Evolutionary conservation across 2,329 filamentous ascomycete species (phyloP).

Genomic region (Neopestalotiopsis clavispora): DNA sequence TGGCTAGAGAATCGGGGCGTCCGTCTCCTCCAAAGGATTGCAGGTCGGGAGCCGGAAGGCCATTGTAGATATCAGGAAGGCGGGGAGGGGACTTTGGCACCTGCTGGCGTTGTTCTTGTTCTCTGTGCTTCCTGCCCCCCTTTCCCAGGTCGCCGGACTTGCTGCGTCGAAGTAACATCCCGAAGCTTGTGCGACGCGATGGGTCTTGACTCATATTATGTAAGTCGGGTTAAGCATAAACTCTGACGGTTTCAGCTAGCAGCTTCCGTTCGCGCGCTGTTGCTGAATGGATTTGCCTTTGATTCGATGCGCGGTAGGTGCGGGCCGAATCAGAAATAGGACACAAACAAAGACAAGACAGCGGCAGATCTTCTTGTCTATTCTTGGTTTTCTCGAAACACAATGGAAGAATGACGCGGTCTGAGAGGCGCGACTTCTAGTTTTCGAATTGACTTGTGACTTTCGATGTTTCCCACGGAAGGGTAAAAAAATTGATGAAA

Average conservation of each 20-base stretch:
- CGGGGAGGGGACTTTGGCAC: conserved; percentile 65
- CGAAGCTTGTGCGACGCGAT: conserved; percentile 53
- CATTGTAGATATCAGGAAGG: conserved; percentile 53
- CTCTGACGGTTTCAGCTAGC: conserved; percentile 16
- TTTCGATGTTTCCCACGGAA: neutral
- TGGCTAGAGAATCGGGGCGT: conserved; percentile 38
- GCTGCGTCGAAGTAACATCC: conserved; percentile 57
- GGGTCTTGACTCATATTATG: conserved; percentile 36
- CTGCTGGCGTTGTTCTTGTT: conserved; percentile 53
- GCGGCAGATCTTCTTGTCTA: neutral
- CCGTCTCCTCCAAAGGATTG: conserved; percentile 40
- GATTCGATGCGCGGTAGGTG: neutral
- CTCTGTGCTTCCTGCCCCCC: conserved; percentile 55
- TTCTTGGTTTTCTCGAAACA: neutral
- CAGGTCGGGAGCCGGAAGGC: conserved; percentile 35
- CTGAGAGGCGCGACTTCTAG: neutral
- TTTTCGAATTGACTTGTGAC: neutral
- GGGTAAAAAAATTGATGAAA: neutral
- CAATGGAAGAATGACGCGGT: neutral
- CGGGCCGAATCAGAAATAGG: neutral
- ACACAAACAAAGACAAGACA: conserved; percentile 5
- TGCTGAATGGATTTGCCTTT: neutral
- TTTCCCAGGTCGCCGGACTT: conserved; percentile 57
- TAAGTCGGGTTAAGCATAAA: conserved; percentile 10
- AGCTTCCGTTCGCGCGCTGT: conserved; percentile 12